These are phyloP conservation scores for Colletotrichum coccodes DNA, from an alignment of 2,329 filamentous ascomycete species.

Conservation along the genomic window DNA sequence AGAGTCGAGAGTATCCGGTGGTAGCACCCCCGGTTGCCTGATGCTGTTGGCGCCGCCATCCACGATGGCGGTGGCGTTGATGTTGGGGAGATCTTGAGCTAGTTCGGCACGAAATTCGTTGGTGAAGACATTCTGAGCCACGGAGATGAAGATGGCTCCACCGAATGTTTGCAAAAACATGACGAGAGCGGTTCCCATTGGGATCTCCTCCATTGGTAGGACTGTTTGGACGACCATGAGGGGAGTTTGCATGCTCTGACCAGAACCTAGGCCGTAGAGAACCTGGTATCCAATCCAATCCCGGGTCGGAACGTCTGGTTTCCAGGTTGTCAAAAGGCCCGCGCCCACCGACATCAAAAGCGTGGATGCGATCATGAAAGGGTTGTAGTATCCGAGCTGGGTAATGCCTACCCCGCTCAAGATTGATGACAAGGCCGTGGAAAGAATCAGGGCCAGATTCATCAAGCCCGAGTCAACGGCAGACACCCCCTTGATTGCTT, in stretches of 20 bases:
- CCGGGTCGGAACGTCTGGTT: not conserved
- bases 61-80: slow-evolving; percentile 14
- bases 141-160: slow-evolving; percentile 24
- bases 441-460: slow-evolving; percentile 43
- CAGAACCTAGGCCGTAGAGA: slow-evolving; percentile 38
- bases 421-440: slow-evolving; percentile 39
- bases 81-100: not conserved
- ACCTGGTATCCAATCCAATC: slow-evolving; percentile 39
- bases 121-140: slow-evolving; percentile 21
- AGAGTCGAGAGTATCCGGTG: not conserved
- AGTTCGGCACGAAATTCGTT: slow-evolving; percentile 5
- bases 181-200: slow-evolving; percentile 22
- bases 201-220: slow-evolving; percentile 22
- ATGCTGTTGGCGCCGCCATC: slow-evolving; percentile 15
- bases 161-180: slow-evolving; percentile 29
- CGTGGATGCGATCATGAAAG: slow-evolving; percentile 43
- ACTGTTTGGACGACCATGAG: slow-evolving; percentile 39
- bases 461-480: slow-evolving; percentile 45
- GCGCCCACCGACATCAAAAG: slow-evolving; percentile 41
- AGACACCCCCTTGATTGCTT: slow-evolving; percentile 43
- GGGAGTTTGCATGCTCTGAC: slow-evolving; percentile 38
- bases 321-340: slow-evolving; percentile 14
- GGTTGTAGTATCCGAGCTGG: slow-evolving; percentile 47
- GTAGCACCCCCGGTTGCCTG: not conserved
- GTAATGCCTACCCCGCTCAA: slow-evolving; percentile 40